These are phyloP conservation scores for Flaveria sonorensis DNA, from an alignment of 129 eudicot species.

Conservation along the genomic window DNA sequence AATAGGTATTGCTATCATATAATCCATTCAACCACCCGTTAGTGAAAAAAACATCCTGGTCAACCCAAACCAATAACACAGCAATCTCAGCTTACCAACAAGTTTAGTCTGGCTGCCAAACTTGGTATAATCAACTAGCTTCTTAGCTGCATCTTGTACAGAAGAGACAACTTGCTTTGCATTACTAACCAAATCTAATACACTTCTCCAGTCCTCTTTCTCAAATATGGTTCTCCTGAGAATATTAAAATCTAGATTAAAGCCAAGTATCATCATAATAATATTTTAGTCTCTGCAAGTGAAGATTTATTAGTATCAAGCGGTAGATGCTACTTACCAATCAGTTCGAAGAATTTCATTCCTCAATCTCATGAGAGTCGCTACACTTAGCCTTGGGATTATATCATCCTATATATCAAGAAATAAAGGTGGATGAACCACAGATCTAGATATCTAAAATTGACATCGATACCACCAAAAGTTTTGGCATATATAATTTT, in stretches of 20 bases:
- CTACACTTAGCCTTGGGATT: conserved; percentile 85
- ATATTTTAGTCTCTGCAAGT: neutral
- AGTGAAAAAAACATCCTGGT: neutral
- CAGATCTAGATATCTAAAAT: neutral
- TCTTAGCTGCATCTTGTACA: conserved; percentile 93
- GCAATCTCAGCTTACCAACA: conserved; percentile 50
- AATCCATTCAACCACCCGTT: neutral
- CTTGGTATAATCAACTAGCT: conserved; percentile 78
- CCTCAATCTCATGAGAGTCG: conserved; percentile 81
- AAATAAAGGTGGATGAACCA: neutral
- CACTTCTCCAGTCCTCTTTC: conserved; percentile 84
- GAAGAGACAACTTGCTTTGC: conserved; percentile 85
- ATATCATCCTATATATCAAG: conserved; percentile 73
- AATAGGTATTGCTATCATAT: too few species aligned
- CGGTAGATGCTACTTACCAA: conserved; percentile 57
- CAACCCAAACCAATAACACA: neutral
- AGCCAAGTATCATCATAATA: conserved; percentile 15
- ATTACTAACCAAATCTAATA: conserved; percentile 68
- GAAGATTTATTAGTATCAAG: conserved; percentile 10
- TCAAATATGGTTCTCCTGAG: conserved; percentile 69
- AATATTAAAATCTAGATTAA: conserved; percentile 19
- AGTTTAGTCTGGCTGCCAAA: conserved; percentile 45
- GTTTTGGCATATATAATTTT: neutral
- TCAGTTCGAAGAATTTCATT: conserved; percentile 92
- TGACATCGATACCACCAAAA: neutral